phyloP scores from a whole-genome alignment of 495 filamentous ascomycete genomes.

The Astrothelium macrocarpum region DNA sequence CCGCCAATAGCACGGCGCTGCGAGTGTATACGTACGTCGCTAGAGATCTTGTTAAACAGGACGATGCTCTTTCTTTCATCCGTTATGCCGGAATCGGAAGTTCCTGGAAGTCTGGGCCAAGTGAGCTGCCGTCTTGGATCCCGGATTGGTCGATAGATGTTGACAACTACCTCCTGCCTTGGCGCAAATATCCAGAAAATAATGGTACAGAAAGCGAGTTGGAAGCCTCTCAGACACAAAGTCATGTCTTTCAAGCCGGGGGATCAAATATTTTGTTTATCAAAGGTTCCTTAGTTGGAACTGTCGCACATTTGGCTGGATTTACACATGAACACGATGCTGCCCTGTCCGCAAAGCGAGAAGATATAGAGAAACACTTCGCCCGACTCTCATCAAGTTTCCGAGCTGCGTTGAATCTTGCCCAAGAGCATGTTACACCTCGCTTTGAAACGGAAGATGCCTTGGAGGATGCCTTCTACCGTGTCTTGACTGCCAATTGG shows the following conservation, averaged over 20 bases:
- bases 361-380: background rate
- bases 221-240: background rate
- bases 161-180: background rate
- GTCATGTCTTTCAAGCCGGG: background rate
- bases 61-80: background rate
- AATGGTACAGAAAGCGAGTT: background rate
- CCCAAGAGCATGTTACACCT: background rate
- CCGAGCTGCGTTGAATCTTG: background rate
- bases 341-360: background rate
- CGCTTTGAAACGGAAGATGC: background rate
- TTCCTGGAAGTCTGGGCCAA: background rate
- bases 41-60: background rate
- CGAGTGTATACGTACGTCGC: background rate
- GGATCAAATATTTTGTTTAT: background rate
- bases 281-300: background rate
- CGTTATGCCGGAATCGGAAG: background rate
- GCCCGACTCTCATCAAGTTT: background rate
- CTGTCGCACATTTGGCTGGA: background rate
- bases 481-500: background rate
- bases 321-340: background rate
- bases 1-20: background rate
- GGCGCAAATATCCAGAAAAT: background rate
- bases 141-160: background rate
- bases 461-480: background rate
- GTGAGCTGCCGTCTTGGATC: background rate